Conservation (phyloP, 2,329 filamentous ascomycete species). For the Diaporthe citriasiana region DNA sequence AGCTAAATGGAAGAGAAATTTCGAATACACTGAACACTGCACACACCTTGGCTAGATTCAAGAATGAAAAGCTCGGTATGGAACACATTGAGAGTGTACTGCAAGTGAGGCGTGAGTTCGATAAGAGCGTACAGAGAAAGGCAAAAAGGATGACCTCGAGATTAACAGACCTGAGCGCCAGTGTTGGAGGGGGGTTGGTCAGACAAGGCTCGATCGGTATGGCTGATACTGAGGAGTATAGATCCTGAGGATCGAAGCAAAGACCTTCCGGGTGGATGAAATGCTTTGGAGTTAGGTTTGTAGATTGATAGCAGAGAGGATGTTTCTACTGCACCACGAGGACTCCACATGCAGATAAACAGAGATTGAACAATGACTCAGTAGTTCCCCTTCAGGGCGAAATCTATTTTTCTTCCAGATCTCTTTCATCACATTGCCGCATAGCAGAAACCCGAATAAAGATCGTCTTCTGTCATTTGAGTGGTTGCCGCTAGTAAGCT, state of each 20-base stretch:
- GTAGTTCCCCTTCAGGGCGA: too few species aligned
- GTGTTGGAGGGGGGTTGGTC: neutral
- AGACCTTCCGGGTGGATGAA: neutral
- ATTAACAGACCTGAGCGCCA: neutral
- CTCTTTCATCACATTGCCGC: too few species aligned
- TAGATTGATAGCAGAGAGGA: neutral
- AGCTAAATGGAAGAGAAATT: conserved; percentile 45
- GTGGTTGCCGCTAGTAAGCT: too few species aligned
- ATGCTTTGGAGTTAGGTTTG: neutral
- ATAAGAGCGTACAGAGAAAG: conserved; percentile 13
- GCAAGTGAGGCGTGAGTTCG: neutral
- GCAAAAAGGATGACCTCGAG: neutral
- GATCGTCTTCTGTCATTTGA: too few species aligned
- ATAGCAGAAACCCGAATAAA: too few species aligned
- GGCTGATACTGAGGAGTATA: conserved; percentile 4
- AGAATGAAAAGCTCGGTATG: conserved; percentile 2
- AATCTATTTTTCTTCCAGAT: too few species aligned
- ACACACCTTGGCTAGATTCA: conserved; percentile 36
- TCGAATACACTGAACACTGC: conserved; percentile 44
- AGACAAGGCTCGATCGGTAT: conserved; percentile 6
- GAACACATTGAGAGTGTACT: conserved; percentile 23
- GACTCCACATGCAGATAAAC: too few species aligned
- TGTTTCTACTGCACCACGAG: neutral
- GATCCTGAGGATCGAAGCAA: neutral
- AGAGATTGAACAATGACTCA: too few species aligned